phyloP scores from a whole-genome alignment of 179 eudicot species.

The Beta corolliflora region DNA sequence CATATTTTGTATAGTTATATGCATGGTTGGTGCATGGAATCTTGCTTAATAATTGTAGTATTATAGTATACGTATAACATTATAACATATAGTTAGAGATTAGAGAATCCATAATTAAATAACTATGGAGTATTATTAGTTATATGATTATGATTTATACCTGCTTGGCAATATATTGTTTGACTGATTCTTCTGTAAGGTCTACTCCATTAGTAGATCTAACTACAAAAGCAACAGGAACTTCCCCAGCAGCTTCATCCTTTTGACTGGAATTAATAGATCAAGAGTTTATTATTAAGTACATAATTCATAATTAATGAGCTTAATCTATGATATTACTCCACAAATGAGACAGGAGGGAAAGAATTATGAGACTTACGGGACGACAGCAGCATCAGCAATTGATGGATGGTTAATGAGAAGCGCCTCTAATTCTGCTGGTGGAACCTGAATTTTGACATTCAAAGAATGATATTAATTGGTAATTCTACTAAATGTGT shows the following conservation, averaged over 20 bases:
- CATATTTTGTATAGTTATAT: background rate
- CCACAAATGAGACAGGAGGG: background rate
- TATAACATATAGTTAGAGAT: background rate
- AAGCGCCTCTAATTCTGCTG: constrained; percentile 78
- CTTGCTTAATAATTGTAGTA: background rate
- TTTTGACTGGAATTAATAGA: constrained; percentile 29
- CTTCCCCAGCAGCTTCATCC: constrained; percentile 44
- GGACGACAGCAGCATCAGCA: constrained; percentile 76
- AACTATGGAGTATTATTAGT: background rate
- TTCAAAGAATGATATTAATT: background rate
- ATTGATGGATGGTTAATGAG: constrained; percentile 60
- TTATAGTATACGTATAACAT: no score
- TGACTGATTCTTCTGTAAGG: constrained; percentile 34
- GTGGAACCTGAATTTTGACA: constrained; percentile 56
- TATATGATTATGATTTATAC: constrained; percentile 7
- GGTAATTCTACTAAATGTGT: background rate
- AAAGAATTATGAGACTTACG: constrained; percentile 41
- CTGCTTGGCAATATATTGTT: constrained; percentile 33
- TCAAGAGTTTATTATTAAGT: background rate
- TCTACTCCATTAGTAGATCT: constrained; percentile 26
- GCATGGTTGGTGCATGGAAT: background rate
- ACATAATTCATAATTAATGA: background rate
- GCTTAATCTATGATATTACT: background rate
- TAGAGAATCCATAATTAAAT: background rate
- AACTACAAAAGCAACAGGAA: constrained; percentile 42